Conservation (phyloP, 306 rosid genomes). For the Purshia tridentata region DNA sequence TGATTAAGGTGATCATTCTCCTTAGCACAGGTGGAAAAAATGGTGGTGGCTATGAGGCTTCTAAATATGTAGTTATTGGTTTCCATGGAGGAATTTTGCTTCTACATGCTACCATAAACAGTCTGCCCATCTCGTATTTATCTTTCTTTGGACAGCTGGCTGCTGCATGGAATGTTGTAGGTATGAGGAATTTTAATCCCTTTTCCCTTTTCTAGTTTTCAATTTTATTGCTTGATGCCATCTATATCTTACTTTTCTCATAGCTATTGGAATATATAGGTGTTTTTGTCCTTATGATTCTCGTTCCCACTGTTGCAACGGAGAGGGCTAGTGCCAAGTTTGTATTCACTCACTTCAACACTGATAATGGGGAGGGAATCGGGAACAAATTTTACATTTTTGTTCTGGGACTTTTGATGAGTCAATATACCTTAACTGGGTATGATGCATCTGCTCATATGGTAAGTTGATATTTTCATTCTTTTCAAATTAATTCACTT, state of each 20-base stretch:
- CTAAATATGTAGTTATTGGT: constrained; percentile 69
- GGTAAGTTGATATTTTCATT: constrained; percentile 42
- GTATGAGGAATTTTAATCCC: constrained; percentile 36
- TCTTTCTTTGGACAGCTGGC: constrained; percentile 90
- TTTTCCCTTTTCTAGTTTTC: constrained; percentile 4
- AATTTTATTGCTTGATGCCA: not conserved
- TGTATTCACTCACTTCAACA: constrained; percentile 89
- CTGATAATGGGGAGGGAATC: constrained; percentile 81
- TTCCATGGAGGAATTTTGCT: constrained; percentile 74
- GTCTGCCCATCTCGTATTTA: constrained; percentile 71
- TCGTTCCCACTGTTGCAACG: constrained; percentile 70
- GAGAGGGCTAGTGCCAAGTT: constrained; percentile 79
- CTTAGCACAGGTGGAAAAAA: constrained; percentile 89
- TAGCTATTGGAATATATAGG: constrained; percentile 43
- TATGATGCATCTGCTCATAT: constrained; percentile 98
- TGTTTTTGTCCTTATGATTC: constrained; percentile 81
- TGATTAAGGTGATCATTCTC: constrained; percentile 85
- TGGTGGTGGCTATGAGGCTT: constrained; percentile 71
- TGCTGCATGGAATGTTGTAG: constrained; percentile 84
- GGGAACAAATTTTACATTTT: constrained; percentile 66
- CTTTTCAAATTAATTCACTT: constrained; percentile 11
- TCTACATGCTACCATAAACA: constrained; percentile 74
- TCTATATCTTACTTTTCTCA: constrained; percentile 26
- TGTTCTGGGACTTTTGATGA: constrained; percentile 86
- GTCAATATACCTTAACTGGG: constrained; percentile 88